Evolutionary conservation across 179 eudicot species (phyloP), one percentile per base, ranked within the genome.

Genomic region (Pouteria campechiana): DNA sequence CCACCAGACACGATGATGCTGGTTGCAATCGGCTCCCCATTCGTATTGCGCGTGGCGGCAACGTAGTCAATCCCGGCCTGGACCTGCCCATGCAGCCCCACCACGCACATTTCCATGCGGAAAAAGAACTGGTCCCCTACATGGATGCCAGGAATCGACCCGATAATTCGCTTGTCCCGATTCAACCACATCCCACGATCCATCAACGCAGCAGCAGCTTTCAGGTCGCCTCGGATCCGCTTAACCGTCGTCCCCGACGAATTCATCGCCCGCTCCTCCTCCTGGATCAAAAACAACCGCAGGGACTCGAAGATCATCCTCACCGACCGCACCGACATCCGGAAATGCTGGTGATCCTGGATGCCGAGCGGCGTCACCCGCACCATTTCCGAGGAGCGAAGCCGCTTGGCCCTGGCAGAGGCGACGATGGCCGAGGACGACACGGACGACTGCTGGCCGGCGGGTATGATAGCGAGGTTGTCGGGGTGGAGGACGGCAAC

Each of bases 11-110:
- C 92, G 17, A 90, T 73, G 2, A 90, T 54, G 49, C 96, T 87
- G 0, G 96, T 90, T 0, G 96, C 96, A 55, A 87, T 69, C 0
- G 98, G 98, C 64, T 90, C 94, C 9, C 94, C 82, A 35, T 75
- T 85, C 8, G 85, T 58, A 68, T 93, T 89, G 60, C 71, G 74
- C 25, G 71, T 81, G 0, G 79, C 63, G 4, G 88, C 65, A 13
- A 90, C 46, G 52, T 73, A 90, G 50, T 87, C 96, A 48, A 87
- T 87, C 2, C 99, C 96, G 6, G 96, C 96, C 48, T 90, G 99
- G 0, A 50, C 7, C 31, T 77, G 87, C 3, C 94, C 94, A 46
- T 90, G 99, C 41, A 90, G 22, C 3, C 99, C 99, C 36, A 90
- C 66, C 8, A 82, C 92, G 58, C 99, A 90, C 33, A 90, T 37